Base-by-base conservation (phyloP, 306 rosid genomes). In the Parietaria judaica region DNA sequence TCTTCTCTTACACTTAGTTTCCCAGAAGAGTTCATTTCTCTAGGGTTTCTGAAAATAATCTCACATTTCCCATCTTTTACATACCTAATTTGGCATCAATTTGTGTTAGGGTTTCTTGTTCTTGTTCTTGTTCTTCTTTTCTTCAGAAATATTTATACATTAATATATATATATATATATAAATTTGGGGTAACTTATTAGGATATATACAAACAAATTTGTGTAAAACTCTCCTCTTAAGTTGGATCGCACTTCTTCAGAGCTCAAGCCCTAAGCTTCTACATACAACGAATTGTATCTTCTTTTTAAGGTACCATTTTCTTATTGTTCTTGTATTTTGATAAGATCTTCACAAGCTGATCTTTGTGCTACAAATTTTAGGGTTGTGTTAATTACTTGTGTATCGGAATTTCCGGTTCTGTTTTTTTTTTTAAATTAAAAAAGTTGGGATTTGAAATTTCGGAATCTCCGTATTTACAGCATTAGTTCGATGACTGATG, bases 41-140 rank as follows among this genome's bases (percentile, higher is more conserved):
- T 71, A 75, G 81, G 81, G 89, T 75, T 80, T 77, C 75, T 66
- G 65, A 48, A 12, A 59, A 56, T 13, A 50, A 34, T 53, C 65
- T 68, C 49, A 51, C 17, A 36, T 13, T 58, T 61, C 37, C 47
- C 43, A 56, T 38, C 54, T 43, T 7, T 51, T 3, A n/a, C 31
- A 6, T 58, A 58, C 43, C 63, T 52, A 10, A 63, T 16, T 47
- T 31, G 65, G 45, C 46, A 37, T 23, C 31, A 14, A 38, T 36
- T 50, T 16, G 3, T 4, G 6, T 8, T 43, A 41, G 5, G 41
- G 5, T 49, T 49, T 49, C 53, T 62, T 23, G 55, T 23, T 62
- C 43, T 62, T 31, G 13, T 47, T 61, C 12, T 31, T 61, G 14
- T 43, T 35, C 9, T 61, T 17, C 8, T 56, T 8, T 37, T 10